phyloP scores from a whole-genome alignment of 495 filamentous ascomycete genomes.

The Chaetomidium leptoderma region DNA sequence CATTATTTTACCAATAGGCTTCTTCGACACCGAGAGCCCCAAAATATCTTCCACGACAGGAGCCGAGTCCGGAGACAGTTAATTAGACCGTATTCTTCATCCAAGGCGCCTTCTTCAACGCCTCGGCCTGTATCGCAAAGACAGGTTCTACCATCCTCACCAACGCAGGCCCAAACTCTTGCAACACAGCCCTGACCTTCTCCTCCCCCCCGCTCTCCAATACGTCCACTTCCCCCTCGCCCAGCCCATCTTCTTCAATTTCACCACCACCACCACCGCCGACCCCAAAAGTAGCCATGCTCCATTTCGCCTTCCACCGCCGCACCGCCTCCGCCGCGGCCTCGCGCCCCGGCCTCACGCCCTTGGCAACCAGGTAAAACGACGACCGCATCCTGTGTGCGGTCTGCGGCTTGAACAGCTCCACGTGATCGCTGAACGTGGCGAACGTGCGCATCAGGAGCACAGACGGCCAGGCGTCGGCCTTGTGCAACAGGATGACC shows the following conservation, averaged over 20 bases:
- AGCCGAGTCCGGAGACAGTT: too few species aligned
- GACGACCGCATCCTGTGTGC: conserved; percentile 45
- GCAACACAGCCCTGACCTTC: conserved; percentile 33
- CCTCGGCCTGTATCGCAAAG: conserved; percentile 44
- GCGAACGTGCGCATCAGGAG: conserved; percentile 41
- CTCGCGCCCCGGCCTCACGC: conserved; percentile 35
- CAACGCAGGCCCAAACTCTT: conserved; percentile 41
- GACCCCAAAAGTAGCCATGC: conserved; percentile 41
- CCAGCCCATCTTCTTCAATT: conserved; percentile 22
- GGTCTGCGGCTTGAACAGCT: conserved; percentile 46
- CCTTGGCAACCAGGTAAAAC: conserved; percentile 54
- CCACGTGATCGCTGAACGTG: conserved; percentile 40
- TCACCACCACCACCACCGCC: conserved; percentile 16
- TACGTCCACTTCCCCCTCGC: background rate
- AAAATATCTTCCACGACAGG: too few species aligned
- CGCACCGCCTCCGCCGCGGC: conserved; percentile 38
- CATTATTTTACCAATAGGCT: too few species aligned
- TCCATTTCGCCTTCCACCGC: conserved; percentile 45
- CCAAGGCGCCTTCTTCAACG: conserved; percentile 37
- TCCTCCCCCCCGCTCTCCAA: conserved; percentile 9
- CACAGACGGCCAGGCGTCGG: conserved; percentile 42
- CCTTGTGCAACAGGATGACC: conserved; percentile 49
- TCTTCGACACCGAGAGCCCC: too few species aligned
- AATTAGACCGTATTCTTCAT: too few species aligned
- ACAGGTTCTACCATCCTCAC: conserved; percentile 33